A percentile compares a stretch with the other conserved stretches of the same genome.
Evolutionary conservation across 2,329 filamentous ascomycete genomes (phyloP).

Genomic region (Phaeosphaeriaceae sp.): DNA sequence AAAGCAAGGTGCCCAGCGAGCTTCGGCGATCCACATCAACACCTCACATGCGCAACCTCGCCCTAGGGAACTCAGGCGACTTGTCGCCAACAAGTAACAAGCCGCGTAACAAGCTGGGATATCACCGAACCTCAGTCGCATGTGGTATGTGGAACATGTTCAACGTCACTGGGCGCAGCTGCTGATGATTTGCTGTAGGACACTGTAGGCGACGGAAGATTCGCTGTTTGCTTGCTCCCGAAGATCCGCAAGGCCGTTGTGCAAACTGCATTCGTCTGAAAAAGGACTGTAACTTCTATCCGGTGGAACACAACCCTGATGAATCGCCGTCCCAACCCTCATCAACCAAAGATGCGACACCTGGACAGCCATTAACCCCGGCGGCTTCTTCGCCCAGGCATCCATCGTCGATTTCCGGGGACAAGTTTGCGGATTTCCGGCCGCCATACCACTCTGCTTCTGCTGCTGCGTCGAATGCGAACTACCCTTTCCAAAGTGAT

Average conservation of each 20-base stretch:
- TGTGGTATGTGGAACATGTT: conserved; percentile 74
- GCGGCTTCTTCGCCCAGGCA: conserved; percentile 57
- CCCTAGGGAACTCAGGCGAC: conserved; percentile 46
- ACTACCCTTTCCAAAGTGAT: conserved; percentile 35
- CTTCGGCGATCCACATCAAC: conserved; percentile 55
- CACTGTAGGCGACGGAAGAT: conserved; percentile 95
- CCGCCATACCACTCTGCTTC: conserved; percentile 28
- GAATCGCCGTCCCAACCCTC: conserved; percentile 55
- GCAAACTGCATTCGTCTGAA: conserved; percentile 92
- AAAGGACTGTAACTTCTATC: conserved; percentile 92
- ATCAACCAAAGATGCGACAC: conserved; percentile 53
- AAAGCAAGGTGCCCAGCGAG: conserved; percentile 48
- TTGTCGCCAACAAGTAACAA: conserved; percentile 65
- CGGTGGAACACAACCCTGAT: conserved; percentile 76
- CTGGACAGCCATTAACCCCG: conserved; percentile 53
- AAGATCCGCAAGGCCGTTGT: conserved; percentile 78
- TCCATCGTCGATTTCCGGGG: conserved; percentile 29
- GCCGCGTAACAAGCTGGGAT: conserved; percentile 89
- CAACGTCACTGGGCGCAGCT: neutral
- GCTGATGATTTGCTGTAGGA: conserved; percentile 60
- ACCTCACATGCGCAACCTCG: conserved; percentile 55
- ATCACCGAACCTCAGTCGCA: conserved; percentile 92
- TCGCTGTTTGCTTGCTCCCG: conserved; percentile 78
- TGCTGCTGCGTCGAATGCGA: conserved; percentile 20
- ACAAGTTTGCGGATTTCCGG: conserved; percentile 42